phyloP scores from a whole-genome alignment of 1,284 basidiomycete species.

The Trametes pubescens region DNA sequence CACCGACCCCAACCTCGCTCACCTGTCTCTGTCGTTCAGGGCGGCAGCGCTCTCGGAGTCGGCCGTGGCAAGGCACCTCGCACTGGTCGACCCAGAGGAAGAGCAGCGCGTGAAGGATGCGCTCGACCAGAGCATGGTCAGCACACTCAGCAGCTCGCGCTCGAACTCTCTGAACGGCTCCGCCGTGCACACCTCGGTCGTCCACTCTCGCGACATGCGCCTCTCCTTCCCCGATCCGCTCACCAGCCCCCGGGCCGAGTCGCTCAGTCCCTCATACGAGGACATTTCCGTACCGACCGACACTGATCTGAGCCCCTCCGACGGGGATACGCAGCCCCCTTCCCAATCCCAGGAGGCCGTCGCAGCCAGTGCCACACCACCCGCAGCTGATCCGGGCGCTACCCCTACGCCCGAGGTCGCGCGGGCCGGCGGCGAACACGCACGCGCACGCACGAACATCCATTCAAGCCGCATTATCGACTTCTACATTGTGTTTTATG shows the following conservation, averaged over 20 bases:
- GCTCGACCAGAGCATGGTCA: constrained; percentile 80
- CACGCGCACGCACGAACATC: constrained; percentile 24
- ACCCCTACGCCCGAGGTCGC: constrained; percentile 50
- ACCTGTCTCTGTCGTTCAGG: constrained; percentile 29
- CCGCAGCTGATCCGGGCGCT: constrained; percentile 49
- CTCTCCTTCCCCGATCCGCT: constrained; percentile 82
- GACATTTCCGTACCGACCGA: constrained; percentile 49
- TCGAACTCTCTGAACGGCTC: constrained; percentile 59
- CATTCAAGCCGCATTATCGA: constrained; percentile 41
- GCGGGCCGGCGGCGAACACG: constrained; percentile 34
- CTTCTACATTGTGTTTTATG: constrained; percentile 70
- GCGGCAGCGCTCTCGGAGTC: constrained; percentile 39
- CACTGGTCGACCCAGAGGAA: constrained; percentile 53
- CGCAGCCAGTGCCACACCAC: constrained; percentile 16
- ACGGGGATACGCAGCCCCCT: constrained; percentile 27
- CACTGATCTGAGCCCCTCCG: constrained; percentile 30
- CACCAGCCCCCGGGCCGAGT: constrained; percentile 66
- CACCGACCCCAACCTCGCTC: constrained; percentile 25
- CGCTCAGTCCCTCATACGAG: constrained; percentile 60
- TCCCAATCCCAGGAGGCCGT: constrained; percentile 10
- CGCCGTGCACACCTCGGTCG: constrained; percentile 52
- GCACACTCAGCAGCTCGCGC: constrained; percentile 75
- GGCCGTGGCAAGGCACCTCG: constrained; percentile 38
- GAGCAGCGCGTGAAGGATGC: constrained; percentile 73
- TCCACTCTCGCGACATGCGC: constrained; percentile 73